Base-by-base conservation (phyloP, 192 early-diverging fungal genomes). In the Backusella mclennaniae region DNA sequence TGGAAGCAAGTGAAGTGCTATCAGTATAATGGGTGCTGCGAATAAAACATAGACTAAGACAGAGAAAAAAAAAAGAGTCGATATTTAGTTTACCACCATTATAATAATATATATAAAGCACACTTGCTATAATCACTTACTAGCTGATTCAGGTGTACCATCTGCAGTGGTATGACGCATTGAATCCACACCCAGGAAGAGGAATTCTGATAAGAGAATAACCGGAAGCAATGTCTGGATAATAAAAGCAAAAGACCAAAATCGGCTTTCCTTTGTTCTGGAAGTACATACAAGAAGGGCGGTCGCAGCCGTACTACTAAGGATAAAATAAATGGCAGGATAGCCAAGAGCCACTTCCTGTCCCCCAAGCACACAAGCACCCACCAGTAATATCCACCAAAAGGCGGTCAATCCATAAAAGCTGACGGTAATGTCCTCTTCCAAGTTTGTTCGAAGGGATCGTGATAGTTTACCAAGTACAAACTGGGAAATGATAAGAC, bases 161-260 rank as follows among this genome's bases (percentile, higher is more conserved):
- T 88, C 87, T 38, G 85, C 85, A 67, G 83, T 78, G 5, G 85
- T 86, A 49, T 86, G 85, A n/a, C 84, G 76, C 78, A 88, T 78
- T 11, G 81, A 84, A 35, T 86, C 83, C 44, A 88, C 82, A 8
- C 66, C 44, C 4, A 84, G 53, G 15, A 83, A 77, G 3, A 78
- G 76, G 35, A 88, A 21, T 66, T 88, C 87, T 19, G 83, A 53
- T 31, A 85, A 69, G 72, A 88, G 79, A 17, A 75, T 73, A 26
- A 82, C 33, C 6, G 85, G 84, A 19, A 86, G 8, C 15, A 66
- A 46, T 0, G 73, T 19, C 41, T 83, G 74, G 17, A 79, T 12
- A 35, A 80, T 15, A 17, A 77, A 67, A 59, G 70, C 77, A 53
- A 63, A 38, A 21, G 72, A 44, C 73, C 75, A 76, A n/a, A 31